These are phyloP conservation scores for Hygrophoropsis aurantiaca DNA, from an alignment of 768 basidiomycete species.

Conservation along the genomic window DNA sequence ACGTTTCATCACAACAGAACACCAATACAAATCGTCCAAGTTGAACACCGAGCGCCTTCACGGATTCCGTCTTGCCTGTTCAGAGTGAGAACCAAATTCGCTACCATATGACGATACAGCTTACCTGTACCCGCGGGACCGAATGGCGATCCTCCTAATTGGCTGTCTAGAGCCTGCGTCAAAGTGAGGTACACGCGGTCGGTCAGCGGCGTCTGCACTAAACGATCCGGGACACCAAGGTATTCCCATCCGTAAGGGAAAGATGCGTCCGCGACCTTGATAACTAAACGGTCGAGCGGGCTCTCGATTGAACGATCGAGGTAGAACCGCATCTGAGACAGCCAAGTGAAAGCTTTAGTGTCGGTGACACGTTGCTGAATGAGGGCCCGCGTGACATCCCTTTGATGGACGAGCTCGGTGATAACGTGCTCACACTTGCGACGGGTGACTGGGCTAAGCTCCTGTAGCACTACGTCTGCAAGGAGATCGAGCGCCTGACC, in stretches of 20 bases:
- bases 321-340: conserved; percentile 99
- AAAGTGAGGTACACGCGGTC: conserved; percentile 96
- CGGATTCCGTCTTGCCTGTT: conserved; percentile 96
- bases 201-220: conserved; percentile 97
- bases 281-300: conserved; percentile 76
- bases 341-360: conserved; percentile 81
- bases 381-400: conserved; percentile 88
- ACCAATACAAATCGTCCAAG: conserved; percentile 98
- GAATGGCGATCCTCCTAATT: conserved; percentile 96
- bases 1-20: conserved; percentile 99
- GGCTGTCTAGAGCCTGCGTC: conserved; percentile 92
- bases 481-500: conserved; percentile 86
- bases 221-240: conserved; percentile 91
- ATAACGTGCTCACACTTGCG: conserved; percentile 98
- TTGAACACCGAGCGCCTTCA: conserved; percentile 97
- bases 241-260: conserved; percentile 99
- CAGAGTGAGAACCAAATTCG: conserved; percentile 4
- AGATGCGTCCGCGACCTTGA: conserved; percentile 84
- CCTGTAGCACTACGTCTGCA: conserved; percentile 94
- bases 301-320: conserved; percentile 70
- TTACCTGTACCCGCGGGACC: conserved; percentile 96
- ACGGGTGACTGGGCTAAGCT: conserved; percentile 86
- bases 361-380: conserved; percentile 64
- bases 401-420: conserved; percentile 97
- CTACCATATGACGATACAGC: conserved; percentile 11